Percentiles rank a stretch among this genome's conserved stretches.
These are phyloP conservation scores for Yarrowia divulgata DNA, from an alignment of 805 yeast species.

Conservation along the genomic window DNA sequence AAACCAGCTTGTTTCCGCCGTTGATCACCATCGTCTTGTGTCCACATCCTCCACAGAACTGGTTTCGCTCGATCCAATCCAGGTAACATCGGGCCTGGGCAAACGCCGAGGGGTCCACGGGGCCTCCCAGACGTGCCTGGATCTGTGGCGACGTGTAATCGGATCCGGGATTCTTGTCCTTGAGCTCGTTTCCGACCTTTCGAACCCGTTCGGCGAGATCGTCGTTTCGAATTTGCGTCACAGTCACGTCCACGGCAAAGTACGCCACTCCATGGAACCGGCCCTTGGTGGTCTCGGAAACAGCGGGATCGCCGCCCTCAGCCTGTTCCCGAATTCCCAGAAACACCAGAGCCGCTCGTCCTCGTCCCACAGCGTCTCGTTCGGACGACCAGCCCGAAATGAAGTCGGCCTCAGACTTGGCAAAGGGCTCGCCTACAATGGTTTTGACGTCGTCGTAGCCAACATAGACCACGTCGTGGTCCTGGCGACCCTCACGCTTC, in stretches of 20 bases:
- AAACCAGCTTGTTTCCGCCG: conserved; percentile 54
- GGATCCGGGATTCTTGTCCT: conserved; percentile 39
- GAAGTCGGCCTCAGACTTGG: conserved; percentile 44
- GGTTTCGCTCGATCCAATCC: conserved; percentile 81
- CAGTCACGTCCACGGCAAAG: conserved; percentile 52
- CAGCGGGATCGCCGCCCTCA: conserved; percentile 44
- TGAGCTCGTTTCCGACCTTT: conserved; percentile 16
- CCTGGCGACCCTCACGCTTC: conserved; percentile 3
- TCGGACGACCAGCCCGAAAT: conserved; percentile 51
- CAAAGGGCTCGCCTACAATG: conserved; percentile 51
- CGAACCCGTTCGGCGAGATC: conserved; percentile 44
- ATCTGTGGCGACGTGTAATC: conserved; percentile 32
- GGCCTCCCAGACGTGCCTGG: conserved; percentile 41
- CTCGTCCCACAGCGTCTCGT: conserved; percentile 49
- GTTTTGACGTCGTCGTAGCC: conserved; percentile 48
- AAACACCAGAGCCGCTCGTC: conserved; percentile 52
- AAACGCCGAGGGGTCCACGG: conserved; percentile 67
- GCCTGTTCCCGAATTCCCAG: conserved; percentile 55
- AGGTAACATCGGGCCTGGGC: conserved; percentile 84
- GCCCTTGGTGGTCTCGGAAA: conserved; percentile 42
- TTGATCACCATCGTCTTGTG: conserved; percentile 51
- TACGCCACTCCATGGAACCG: conserved; percentile 51
- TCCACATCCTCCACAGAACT: conserved; percentile 90
- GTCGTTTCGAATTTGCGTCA: conserved; percentile 39
- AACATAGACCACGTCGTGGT: conserved; percentile 25